phyloP scores from a whole-genome alignment of 2,329 filamentous ascomycete genomes.

The Phialophora chinensis region DNA sequence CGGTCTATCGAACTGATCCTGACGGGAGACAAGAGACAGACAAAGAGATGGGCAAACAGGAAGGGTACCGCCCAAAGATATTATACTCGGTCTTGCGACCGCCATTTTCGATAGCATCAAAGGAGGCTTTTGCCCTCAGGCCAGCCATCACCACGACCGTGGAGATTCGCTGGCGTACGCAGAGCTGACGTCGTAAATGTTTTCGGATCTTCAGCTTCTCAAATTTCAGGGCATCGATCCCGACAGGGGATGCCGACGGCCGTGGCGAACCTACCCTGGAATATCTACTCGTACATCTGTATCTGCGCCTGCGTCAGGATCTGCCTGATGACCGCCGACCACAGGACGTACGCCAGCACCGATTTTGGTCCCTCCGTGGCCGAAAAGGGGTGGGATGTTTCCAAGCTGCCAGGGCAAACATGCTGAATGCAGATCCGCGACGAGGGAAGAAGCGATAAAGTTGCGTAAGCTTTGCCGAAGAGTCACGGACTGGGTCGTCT shows the following conservation, averaged over 20 bases:
- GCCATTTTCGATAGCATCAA: background rate
- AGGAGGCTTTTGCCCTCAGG: background rate
- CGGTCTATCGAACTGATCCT: conserved; percentile 7
- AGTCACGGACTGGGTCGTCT: background rate
- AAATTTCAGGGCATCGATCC: background rate
- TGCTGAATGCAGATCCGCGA: background rate
- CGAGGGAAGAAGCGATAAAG: conserved; percentile 7
- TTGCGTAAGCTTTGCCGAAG: conserved; percentile 3
- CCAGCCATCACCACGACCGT: background rate
- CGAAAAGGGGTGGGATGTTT: background rate
- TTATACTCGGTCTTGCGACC: background rate
- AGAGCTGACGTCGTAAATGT: background rate
- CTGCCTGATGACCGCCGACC: background rate
- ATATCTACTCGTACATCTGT: too few relatives aligned
- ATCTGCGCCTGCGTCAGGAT: too few relatives aligned
- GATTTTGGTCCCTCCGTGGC: background rate
- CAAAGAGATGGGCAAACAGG: background rate
- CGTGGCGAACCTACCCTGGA: too few relatives aligned
- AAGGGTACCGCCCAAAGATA: background rate
- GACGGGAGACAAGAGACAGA: background rate
- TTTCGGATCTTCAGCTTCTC: background rate
- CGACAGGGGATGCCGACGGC: conserved; percentile 4
- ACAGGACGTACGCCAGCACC: background rate
- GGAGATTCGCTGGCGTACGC: background rate
- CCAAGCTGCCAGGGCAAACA: background rate